A percentile compares a stretch with the other conserved stretches of the same genome.
These are phyloP conservation scores for Canna indica DNA, from an alignment of 176 grass and related monocot species.

Conservation along the genomic window DNA sequence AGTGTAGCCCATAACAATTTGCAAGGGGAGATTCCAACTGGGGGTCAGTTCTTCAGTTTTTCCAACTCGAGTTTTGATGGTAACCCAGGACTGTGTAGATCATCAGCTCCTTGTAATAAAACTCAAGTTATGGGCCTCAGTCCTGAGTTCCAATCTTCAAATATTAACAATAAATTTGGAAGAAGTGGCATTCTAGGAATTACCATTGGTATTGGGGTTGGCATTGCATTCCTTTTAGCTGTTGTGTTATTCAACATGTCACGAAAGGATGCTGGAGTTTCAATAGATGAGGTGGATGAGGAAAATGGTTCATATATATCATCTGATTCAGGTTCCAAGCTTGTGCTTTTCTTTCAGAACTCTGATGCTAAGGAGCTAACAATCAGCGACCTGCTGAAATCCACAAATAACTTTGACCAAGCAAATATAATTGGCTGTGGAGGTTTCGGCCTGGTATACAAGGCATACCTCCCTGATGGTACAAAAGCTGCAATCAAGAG, in stretches of 20 bases:
- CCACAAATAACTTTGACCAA: slow-evolving; percentile 95
- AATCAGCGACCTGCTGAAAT: slow-evolving; percentile 71
- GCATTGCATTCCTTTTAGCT: slow-evolving; percentile 46
- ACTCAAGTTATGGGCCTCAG: slow-evolving; percentile 23
- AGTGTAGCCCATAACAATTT: slow-evolving; percentile 81
- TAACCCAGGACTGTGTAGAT: slow-evolving; percentile 63
- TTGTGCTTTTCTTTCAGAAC: slow-evolving; percentile 74
- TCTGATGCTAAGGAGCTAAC: slow-evolving; percentile 61
- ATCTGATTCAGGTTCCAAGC: slow-evolving; percentile 53
- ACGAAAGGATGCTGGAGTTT: slow-evolving; percentile 34
- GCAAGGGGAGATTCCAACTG: slow-evolving; percentile 50
- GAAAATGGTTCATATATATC: slow-evolving; percentile 32
- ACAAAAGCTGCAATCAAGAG: slow-evolving; percentile 85
- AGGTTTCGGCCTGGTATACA: slow-evolving; percentile 91
- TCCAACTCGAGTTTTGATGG: slow-evolving; percentile 84
- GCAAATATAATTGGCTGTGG: slow-evolving; percentile 92
- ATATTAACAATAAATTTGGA: slow-evolving; percentile 27
- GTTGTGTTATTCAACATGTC: slow-evolving; percentile 74
- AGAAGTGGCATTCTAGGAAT: slow-evolving; percentile 70
- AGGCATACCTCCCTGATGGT: slow-evolving; percentile 83
- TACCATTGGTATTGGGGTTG: slow-evolving; percentile 55
- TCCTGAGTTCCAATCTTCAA: slow-evolving; percentile 10
- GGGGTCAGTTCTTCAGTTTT: slow-evolving; percentile 85
- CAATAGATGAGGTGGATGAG: slow-evolving; percentile 32
- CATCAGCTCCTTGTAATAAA: slow-evolving; percentile 37